Evolutionary conservation across 2,329 filamentous ascomycete genomes (phyloP).

Genomic region (Xylaria sp.): DNA sequence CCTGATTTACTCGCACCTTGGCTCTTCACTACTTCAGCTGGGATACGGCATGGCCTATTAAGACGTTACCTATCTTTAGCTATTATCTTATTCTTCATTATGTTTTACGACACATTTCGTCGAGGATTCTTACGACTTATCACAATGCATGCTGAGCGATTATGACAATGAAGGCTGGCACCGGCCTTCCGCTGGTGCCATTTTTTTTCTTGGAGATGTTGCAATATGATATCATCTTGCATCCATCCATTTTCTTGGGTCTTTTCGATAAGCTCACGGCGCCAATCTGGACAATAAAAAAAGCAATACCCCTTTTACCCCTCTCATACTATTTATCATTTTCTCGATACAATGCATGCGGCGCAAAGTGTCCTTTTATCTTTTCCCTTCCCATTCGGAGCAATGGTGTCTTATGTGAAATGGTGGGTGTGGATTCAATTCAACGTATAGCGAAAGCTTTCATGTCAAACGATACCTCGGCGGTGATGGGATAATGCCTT

Average conservation of each 20-base stretch:
- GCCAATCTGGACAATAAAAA: not conserved
- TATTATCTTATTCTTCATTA: not conserved
- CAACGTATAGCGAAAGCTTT: constrained; percentile 14
- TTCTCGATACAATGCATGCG: constrained; percentile 14
- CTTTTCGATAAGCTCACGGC: not conserved
- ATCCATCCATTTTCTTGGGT: not conserved
- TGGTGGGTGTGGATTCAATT: constrained; percentile 15
- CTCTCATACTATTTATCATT: not conserved
- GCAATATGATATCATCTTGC: constrained; percentile 8
- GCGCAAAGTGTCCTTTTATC: constrained; percentile 23
- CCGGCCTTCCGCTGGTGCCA: not conserved
- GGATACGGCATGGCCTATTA: not conserved
- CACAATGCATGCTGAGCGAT: not conserved
- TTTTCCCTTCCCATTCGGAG: constrained; percentile 6
- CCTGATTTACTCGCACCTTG: constrained; percentile 1
- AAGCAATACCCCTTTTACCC: constrained; percentile 9
- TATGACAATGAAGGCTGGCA: not conserved
- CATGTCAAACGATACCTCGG: constrained; percentile 22
- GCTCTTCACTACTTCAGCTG: not conserved
- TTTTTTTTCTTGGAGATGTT: not conserved
- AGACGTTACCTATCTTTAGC: not conserved
- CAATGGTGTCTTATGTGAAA: constrained; percentile 14
- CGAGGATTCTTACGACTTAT: not conserved
- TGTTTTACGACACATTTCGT: constrained; percentile 11
- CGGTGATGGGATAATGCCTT: not conserved